Base-by-base conservation (phyloP, 495 filamentous ascomycete genomes). In the Friedmanniomyces simplex region DNA sequence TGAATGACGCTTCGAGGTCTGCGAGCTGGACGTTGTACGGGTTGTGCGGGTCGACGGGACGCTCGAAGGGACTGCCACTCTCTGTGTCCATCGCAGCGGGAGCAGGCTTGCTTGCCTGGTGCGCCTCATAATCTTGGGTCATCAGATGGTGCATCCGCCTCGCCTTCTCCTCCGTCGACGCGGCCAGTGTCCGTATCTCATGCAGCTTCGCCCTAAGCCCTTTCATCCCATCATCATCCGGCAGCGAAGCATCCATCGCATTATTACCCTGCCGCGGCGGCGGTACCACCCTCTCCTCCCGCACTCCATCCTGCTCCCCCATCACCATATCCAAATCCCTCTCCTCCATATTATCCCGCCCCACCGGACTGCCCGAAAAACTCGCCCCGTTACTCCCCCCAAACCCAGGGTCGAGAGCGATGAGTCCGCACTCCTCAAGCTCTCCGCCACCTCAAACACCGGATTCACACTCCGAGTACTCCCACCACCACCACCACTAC, bases 151-250 rank as follows among this genome's bases (percentile, higher is more conserved):
- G 93, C 71, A 99, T 85, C 75, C 86, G 71, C 56, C 74, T 81
- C 25, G 94, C 93, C 74, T 91, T 96, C 57, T 90, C 83, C 18
- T 77, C 70, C 55, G 79, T 82, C n/a, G 81, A 69, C 24, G 86
- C 73, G 10, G 81, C 75, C 60, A 80, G 74, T 16, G 78, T 71
- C 57, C 88, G 82, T 55, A 99, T 91, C 32, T 78, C 78, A 39
- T 87, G 78, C 58, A 99, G 91, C 68, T 82, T 84, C 58, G 75
- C 78, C 54, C 93, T 76, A 55, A 97, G 70, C 52, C 72, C 69
- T 8, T 82, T 76, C 87, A 95, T 95, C 30, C 93, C 93, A 76
- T 99, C 93, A 69, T 99, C 89, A 63, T 85, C 93, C 0, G 93
- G 94, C 49, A 98, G 73, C 21, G 74, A 61, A 52, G 68, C 43